These are phyloP conservation scores for Cyclotella baltica DNA, from an alignment of 108 stramenopile genomes.

Conservation along the genomic window DNA sequence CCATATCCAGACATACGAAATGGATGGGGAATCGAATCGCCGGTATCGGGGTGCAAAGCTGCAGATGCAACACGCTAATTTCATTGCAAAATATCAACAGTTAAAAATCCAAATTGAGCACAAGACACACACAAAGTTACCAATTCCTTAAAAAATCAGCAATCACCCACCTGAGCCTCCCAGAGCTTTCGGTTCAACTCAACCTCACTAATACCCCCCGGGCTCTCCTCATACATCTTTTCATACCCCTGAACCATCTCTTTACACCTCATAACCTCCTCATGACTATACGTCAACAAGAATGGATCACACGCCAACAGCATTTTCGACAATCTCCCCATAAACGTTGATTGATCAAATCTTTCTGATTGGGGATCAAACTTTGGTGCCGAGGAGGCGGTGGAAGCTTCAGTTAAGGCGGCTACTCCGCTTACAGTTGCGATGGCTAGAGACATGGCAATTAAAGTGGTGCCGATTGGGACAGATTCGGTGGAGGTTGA, in stretches of 20 bases:
- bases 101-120: no score
- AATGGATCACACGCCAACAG: constrained; percentile 79
- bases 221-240: constrained; percentile 18
- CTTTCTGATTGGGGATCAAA: constrained; percentile 63
- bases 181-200: constrained; percentile 49
- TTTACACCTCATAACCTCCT: constrained; percentile 54
- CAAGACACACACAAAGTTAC: background rate
- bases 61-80: constrained; percentile 59
- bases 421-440: constrained; percentile 58
- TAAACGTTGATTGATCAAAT: constrained; percentile 65
- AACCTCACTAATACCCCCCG: constrained; percentile 21
- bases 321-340: constrained; percentile 74
- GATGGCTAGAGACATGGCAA: constrained; percentile 64
- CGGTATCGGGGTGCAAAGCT: constrained; percentile 94
- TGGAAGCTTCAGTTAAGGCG: constrained; percentile 54
- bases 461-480: constrained; percentile 45
- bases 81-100: background rate
- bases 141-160: background rate
- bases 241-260: constrained; percentile 53
- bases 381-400: constrained; percentile 58
- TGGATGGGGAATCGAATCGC: constrained; percentile 79
- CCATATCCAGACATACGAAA: constrained; percentile 80
- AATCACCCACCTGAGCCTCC: constrained; percentile 38
- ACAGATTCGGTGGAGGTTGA: constrained; percentile 12
- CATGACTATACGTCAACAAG: constrained; percentile 61